These are phyloP conservation scores for Calocybe indica DNA, from an alignment of 768 basidiomycete species.

Conservation along the genomic window DNA sequence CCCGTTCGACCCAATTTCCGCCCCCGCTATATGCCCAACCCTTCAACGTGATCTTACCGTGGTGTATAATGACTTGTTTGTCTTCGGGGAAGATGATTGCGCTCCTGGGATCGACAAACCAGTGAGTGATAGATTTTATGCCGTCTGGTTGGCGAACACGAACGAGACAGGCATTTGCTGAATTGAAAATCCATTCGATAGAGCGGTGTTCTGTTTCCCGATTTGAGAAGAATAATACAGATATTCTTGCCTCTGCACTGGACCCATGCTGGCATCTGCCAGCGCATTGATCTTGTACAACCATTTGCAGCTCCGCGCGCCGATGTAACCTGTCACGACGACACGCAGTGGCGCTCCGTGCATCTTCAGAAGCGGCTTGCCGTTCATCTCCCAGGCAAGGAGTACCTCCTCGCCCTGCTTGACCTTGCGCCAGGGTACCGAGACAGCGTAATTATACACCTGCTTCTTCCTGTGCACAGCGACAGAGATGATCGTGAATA, in stretches of 20 bases:
- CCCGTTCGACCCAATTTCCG: conserved; percentile 50
- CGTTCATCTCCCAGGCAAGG: conserved; percentile 51
- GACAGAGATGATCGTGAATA: neutral
- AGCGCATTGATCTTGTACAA: conserved; percentile 46
- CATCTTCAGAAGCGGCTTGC: conserved; percentile 40
- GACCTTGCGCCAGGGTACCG: conserved; percentile 44
- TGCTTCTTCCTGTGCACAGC: conserved; percentile 20
- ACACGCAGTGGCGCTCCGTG: conserved; percentile 46
- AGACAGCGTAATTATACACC: conserved; percentile 37
- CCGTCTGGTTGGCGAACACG: conserved; percentile 12
- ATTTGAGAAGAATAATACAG: conserved; percentile 45
- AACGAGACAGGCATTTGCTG: conserved; percentile 55
- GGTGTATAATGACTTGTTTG: conserved; percentile 40
- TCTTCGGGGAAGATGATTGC: conserved; percentile 41
- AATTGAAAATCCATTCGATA: conserved; percentile 52
- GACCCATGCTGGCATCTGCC: conserved; percentile 40
- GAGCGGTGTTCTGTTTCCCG: conserved; percentile 47
- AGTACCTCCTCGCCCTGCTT: conserved; percentile 40
- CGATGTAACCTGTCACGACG: conserved; percentile 49
- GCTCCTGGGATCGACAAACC: conserved; percentile 25
- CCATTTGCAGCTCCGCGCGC: conserved; percentile 51
- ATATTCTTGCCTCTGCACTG: conserved; percentile 49
- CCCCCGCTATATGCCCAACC: conserved; percentile 42
- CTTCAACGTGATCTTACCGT: conserved; percentile 36
- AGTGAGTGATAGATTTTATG: neutral